A percentile compares a stretch with the other conserved stretches of the same genome.
phyloP scores from a whole-genome alignment of 2,329 filamentous ascomycete species.

The Parastagonospora nodorum region DNA sequence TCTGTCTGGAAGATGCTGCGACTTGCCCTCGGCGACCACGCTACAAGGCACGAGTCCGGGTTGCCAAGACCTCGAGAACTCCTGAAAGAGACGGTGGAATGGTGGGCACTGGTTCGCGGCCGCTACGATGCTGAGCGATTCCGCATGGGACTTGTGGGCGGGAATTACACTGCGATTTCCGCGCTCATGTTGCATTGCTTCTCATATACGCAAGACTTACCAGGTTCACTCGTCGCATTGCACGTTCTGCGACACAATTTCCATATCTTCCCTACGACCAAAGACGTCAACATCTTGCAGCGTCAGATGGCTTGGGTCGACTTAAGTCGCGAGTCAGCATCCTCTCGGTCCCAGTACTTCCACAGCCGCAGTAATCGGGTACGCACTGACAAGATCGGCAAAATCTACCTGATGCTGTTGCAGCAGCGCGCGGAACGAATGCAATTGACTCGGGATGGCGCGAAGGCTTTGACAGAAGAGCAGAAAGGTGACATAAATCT shows the following conservation, averaged over 20 bases:
- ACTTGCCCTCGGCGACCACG: slow-evolving; percentile 29
- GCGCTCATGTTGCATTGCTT: slow-evolving; percentile 43
- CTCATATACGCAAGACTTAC: slow-evolving; percentile 37
- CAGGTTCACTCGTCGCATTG: slow-evolving; percentile 42
- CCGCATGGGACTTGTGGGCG: slow-evolving; percentile 27
- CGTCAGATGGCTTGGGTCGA: slow-evolving; percentile 38
- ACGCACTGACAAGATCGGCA: slow-evolving; percentile 16
- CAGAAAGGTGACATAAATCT: slow-evolving; percentile 31
- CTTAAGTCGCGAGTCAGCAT: slow-evolving; percentile 15
- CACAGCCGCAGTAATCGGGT: slow-evolving; percentile 17
- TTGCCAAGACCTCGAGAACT: slow-evolving; percentile 41
- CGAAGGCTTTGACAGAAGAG: slow-evolving; percentile 19
- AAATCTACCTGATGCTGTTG: slow-evolving; percentile 26
- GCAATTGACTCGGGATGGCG: slow-evolving; percentile 16
- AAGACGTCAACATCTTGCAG: slow-evolving; percentile 26
- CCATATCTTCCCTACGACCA: slow-evolving; percentile 30
- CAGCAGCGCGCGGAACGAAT: slow-evolving; percentile 23
- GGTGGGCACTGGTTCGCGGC: slow-evolving; percentile 31
- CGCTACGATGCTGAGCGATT: slow-evolving; percentile 36
- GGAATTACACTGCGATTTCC: slow-evolving; percentile 28
- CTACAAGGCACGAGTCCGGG: slow-evolving; percentile 15
- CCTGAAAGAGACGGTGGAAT: slow-evolving; percentile 34
- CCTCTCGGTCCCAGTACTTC: slow-evolving; percentile 13
- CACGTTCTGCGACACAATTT: slow-evolving; percentile 35
- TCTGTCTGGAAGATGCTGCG: slow-evolving; percentile 42